These are phyloP conservation scores for Primulina tabacum DNA, from an alignment of 257 asterid species.

Conservation along the genomic window DNA sequence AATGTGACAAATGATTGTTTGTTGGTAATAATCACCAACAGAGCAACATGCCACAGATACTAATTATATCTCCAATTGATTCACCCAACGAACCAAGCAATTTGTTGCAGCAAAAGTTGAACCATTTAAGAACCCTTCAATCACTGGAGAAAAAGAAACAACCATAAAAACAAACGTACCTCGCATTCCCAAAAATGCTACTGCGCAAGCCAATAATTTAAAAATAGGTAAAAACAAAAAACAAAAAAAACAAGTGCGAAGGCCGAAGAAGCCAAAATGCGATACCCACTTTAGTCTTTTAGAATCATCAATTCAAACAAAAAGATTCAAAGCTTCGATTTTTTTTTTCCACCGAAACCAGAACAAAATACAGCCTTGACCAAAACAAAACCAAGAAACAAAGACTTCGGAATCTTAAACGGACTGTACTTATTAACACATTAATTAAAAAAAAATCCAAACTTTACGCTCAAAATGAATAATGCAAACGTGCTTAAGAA, in stretches of 20 bases:
- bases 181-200: constrained; percentile 15
- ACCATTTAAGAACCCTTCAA: constrained; percentile 19
- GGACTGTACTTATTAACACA: constrained; percentile 15
- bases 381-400: constrained; percentile 25
- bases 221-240: constrained; percentile 1
- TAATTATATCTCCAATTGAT: background rate
- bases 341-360: constrained; percentile 21
- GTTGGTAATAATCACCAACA: constrained; percentile 24
- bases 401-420: constrained; percentile 33
- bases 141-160: constrained; percentile 22
- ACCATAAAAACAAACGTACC: constrained; percentile 32
- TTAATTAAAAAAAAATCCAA: constrained; percentile 12
- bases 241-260: constrained; percentile 20
- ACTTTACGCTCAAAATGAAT: constrained; percentile 28
- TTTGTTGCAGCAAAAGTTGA: constrained; percentile 24
- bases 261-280: constrained; percentile 20
- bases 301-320: constrained; percentile 23
- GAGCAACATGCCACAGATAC: constrained; percentile 1
- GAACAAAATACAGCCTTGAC: constrained; percentile 20
- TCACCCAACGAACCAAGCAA: constrained; percentile 13
- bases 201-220: constrained; percentile 16
- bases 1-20: constrained; percentile 20
- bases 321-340: constrained; percentile 17
- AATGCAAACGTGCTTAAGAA: constrained; percentile 4
- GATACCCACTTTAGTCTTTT: constrained; percentile 27